Conservation (phyloP, 768 basidiomycete genomes). For the Megacollybia marginata region DNA sequence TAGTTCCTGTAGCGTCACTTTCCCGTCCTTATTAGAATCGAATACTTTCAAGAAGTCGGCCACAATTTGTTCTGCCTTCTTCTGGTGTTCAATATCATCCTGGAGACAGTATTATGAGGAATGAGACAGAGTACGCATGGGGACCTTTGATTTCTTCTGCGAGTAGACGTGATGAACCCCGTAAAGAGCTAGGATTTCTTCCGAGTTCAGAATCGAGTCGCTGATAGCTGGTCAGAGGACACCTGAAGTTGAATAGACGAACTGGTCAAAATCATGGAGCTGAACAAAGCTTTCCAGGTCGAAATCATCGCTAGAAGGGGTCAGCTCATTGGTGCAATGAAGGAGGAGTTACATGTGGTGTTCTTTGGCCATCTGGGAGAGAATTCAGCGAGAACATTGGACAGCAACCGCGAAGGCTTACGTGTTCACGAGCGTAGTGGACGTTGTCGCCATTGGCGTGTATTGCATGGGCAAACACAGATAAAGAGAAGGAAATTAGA, state of each 20-base stretch:
- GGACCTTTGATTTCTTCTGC: constrained; percentile 70
- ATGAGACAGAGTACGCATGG: not conserved
- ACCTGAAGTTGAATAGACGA: not conserved
- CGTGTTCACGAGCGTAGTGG: constrained; percentile 80
- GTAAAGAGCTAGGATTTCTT: constrained; percentile 93
- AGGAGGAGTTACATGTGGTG: constrained; percentile 63
- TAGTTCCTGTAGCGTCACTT: constrained; percentile 64
- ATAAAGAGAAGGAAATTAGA: no score
- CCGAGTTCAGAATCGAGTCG: constrained; percentile 75
- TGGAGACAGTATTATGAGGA: constrained; percentile 15
- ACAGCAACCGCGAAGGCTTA: constrained; percentile 36
- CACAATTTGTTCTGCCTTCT: constrained; percentile 77
- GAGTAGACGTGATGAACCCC: constrained; percentile 91
- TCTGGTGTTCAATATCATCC: constrained; percentile 73
- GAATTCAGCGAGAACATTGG: constrained; percentile 8
- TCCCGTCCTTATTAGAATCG: constrained; percentile 72
- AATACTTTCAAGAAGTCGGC: constrained; percentile 58
- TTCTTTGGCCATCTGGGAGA: constrained; percentile 73
- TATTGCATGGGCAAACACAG: no score
- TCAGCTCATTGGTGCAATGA: constrained; percentile 1
- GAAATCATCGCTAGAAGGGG: constrained; percentile 61
- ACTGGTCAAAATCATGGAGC: constrained; percentile 89
- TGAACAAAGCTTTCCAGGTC: constrained; percentile 89
- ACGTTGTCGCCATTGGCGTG: no score
- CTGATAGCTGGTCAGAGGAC: constrained; percentile 23